These are phyloP conservation scores for Chytriomyces confervae DNA, from an alignment of 192 early-diverging fungal genomes.

Conservation along the genomic window DNA sequence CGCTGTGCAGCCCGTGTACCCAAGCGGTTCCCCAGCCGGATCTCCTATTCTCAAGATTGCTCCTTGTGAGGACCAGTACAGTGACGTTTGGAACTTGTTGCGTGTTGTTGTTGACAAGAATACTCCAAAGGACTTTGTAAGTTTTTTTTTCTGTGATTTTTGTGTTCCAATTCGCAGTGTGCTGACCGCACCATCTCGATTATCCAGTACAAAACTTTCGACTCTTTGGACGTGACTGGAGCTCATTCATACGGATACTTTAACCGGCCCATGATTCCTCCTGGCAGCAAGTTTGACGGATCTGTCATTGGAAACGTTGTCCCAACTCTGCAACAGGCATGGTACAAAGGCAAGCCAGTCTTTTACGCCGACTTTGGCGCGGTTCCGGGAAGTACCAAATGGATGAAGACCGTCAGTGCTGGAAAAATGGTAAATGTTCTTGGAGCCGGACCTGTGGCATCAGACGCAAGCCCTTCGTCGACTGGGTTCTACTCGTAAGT, in stretches of 20 bases:
- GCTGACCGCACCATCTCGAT: not conserved
- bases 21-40: slow-evolving; percentile 34
- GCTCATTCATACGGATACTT: slow-evolving; percentile 26
- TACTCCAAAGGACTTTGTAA: slow-evolving; percentile 20
- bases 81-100: slow-evolving; percentile 33
- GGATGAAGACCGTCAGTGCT: not conserved
- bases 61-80: slow-evolving; percentile 27
- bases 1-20: slow-evolving; percentile 28
- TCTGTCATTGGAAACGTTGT: not conserved
- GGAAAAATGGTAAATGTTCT: slow-evolving; percentile 13
- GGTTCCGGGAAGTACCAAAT: slow-evolving; percentile 2
- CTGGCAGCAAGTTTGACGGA: slow-evolving; percentile 8
- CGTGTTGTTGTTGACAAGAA: slow-evolving; percentile 11
- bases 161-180: not conserved
- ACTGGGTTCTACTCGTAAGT: slow-evolving; percentile 39
- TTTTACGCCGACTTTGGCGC: slow-evolving; percentile 30
- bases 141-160: not conserved
- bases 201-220: slow-evolving; percentile 27
- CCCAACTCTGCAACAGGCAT: slow-evolving; percentile 22
- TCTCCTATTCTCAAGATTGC: slow-evolving; percentile 9
- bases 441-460: slow-evolving; percentile 22
- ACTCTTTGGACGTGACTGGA: not conserved
- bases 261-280: slow-evolving; percentile 39
- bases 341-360: slow-evolving; percentile 21
- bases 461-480: not conserved